Percentiles rank a stretch among this genome's conserved stretches.
Conservation (phyloP, 495 filamentous ascomycete genomes). For the Aspergillus sclerotioniger region DNA sequence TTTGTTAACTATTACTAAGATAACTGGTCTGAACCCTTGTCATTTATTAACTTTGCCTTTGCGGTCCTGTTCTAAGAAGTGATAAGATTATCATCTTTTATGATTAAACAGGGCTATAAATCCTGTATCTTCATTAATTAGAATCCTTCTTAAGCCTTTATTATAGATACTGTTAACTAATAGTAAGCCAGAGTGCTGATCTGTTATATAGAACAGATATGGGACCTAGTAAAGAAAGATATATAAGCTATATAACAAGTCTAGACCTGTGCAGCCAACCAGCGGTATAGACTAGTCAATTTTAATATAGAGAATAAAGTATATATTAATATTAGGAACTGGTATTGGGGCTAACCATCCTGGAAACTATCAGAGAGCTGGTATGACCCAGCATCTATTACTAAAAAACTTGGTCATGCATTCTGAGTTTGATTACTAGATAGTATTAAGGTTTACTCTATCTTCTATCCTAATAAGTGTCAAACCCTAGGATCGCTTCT, state of each 20-base stretch:
- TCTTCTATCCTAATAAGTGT: neutral
- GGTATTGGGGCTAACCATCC: neutral
- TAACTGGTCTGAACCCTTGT: neutral
- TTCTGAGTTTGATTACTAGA: neutral
- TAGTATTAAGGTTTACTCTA: neutral
- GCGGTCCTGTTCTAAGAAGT: neutral
- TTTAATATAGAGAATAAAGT: neutral
- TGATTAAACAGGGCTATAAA: neutral
- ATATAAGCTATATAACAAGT: neutral
- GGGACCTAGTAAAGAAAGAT: neutral
- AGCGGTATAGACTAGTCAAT: neutral
- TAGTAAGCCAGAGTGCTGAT: neutral
- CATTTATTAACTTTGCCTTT: slow-evolving; percentile 1
- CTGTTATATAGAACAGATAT: neutral
- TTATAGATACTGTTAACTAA: neutral
- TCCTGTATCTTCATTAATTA: no score
- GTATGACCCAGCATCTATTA: neutral
- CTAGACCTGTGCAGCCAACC: neutral
- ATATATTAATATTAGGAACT: neutral
- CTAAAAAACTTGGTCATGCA: neutral
- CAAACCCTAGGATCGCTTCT: no score
- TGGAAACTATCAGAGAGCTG: neutral
- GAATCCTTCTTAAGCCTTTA: neutral
- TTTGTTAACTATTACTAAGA: neutral
- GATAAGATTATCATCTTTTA: neutral